phyloP scores from a whole-genome alignment of 164 flowering plant genomes.

The Vitis rupestris region DNA sequence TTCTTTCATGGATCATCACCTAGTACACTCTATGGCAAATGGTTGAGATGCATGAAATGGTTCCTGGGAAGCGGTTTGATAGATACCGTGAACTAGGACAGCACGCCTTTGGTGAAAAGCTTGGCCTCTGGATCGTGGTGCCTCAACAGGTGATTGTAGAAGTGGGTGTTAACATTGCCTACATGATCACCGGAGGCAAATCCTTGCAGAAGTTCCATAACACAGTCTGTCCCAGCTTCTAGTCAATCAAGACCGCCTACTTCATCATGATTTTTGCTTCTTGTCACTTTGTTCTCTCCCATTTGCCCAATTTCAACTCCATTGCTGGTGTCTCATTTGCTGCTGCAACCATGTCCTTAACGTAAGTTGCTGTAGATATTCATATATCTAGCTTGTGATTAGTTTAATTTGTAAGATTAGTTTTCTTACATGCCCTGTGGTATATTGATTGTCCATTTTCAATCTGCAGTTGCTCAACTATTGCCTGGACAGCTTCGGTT shows the following conservation, averaged over 20 bases:
- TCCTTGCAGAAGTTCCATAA: conserved; percentile 42
- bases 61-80: conserved; percentile 52
- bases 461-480: conserved; percentile 41
- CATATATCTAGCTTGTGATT: too few relatives aligned
- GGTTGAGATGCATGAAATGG: conserved; percentile 67
- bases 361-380: too few relatives aligned
- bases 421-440: neutral
- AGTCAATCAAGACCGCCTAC: conserved; percentile 27
- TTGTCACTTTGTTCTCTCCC: conserved; percentile 38
- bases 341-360: conserved; percentile 59
- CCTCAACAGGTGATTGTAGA: conserved; percentile 52
- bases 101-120: conserved; percentile 49
- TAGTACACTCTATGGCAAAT: conserved; percentile 60
- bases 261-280: conserved; percentile 49
- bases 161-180: conserved; percentile 40
- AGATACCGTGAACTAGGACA: conserved; percentile 59
- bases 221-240: conserved; percentile 28
- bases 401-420: too few relatives aligned
- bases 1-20: conserved; percentile 52
- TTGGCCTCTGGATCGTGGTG: conserved; percentile 51
- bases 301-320: conserved; percentile 54
- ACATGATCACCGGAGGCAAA: conserved; percentile 61
- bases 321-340: conserved; percentile 42
- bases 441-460: neutral
- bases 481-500: conserved; percentile 43